Evolutionary conservation across 2,329 filamentous ascomycete species (phyloP).

Genomic region (Paraphaeosphaeria sporulosa): DNA sequence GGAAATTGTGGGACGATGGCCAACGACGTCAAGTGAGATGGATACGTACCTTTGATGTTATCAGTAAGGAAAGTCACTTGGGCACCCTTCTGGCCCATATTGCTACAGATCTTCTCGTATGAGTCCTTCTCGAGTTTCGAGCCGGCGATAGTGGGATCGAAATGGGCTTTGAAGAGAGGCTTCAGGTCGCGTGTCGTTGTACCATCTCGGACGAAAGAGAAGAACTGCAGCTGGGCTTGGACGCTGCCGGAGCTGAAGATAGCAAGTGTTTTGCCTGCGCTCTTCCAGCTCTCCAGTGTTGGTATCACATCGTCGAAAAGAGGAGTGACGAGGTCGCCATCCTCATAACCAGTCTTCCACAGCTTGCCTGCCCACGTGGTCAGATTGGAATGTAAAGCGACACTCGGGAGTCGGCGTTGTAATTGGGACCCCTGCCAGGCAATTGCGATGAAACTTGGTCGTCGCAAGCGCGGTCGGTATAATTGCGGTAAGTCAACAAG

Average conservation of each 20-base stretch:
- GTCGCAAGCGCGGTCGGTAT: conserved; percentile 22
- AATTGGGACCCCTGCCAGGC: conserved; percentile 6
- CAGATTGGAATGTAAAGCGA: conserved; percentile 26
- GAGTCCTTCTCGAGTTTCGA: conserved; percentile 72
- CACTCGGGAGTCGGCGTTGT: conserved; percentile 12
- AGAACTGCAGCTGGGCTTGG: conserved; percentile 80
- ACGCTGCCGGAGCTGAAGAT: conserved; percentile 87
- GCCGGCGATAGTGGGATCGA: conserved; percentile 83
- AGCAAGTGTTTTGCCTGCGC: conserved; percentile 64
- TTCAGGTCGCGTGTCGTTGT: conserved; percentile 52
- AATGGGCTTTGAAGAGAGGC: conserved; percentile 53
- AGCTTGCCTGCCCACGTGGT: conserved; percentile 64
- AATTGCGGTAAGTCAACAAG: conserved; percentile 21
- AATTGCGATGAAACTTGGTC: conserved; percentile 22
- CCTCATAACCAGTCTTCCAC: conserved; percentile 77
- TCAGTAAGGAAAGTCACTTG: conserved; percentile 83
- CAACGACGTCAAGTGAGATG: conserved; percentile 1
- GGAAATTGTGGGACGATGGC: conserved; percentile 4
- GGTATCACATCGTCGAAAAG: conserved; percentile 78
- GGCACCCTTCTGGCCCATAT: conserved; percentile 53
- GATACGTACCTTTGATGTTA: conserved; percentile 66
- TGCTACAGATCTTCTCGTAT: conserved; percentile 70
- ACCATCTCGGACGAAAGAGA: conserved; percentile 63
- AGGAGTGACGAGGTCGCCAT: conserved; percentile 73
- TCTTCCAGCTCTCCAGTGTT: conserved; percentile 66